Evolutionary conservation across 2,329 filamentous ascomycete genomes (phyloP), one percentile per base, ranked within the genome.

Genomic region (Pseudogymnoascus sp.): DNA sequence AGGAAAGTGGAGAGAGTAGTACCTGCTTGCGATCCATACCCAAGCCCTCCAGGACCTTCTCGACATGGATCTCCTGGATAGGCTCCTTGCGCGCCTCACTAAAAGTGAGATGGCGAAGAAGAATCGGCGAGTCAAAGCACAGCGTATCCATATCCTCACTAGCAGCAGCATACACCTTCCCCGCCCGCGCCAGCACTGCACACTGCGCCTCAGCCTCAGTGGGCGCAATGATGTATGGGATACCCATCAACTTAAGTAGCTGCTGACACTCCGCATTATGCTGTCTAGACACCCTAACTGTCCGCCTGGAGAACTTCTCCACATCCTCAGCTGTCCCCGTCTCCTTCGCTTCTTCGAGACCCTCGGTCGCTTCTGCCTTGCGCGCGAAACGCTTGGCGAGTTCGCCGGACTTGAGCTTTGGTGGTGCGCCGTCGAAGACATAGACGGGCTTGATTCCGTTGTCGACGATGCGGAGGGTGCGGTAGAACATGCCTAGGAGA

Each of bases 401-500:
- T 77, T 99, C 94, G 65, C 94, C 94, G 0, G 91, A 96, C 78
- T 99, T 99, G 72, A 99, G 86, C 74, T 97, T 97, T 0, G 94
- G 94, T 16, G 94, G 94, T 8, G 92, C 91, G 62, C 94, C 94
- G 69, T 99, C 94, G 73, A 99, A 99, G 62, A 99, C 93, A 74
- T 96, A 99, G 67, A 99, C 83, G 1, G 94, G 94, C 74, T 99
- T 99, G 78, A 99, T 97, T 62, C 94, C 94, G 70, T 97, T 97
- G 76, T 99, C 94, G 70, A 97, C 90, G 78, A 99, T 97, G 69
- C 94, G 91, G 6, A 99, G 82, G 2, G 94, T 99, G 69, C 94
- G 92, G 80, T 99, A 99, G 79, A 99, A 99, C 86, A 99, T 93
- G 71, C 94, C 94, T 92, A 99, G 97, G 14, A 99, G 79, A 74